Evolutionary conservation across 1,284 basidiomycete genomes (phyloP), one percentile per base, ranked within the genome.

Genomic region (Cryptococcus sp.): DNA sequence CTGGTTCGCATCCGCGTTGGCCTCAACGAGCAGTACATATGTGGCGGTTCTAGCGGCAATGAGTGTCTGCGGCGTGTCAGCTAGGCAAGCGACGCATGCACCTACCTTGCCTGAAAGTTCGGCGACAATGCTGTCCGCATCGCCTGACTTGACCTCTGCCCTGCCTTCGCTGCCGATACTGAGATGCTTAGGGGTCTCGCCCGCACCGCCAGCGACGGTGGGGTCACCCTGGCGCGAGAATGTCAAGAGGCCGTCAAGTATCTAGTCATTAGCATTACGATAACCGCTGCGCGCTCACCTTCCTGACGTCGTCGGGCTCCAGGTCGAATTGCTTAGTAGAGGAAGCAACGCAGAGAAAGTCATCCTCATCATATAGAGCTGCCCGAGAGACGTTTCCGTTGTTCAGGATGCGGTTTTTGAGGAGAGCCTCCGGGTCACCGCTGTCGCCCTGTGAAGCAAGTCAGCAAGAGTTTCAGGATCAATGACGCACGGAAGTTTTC

Each of bases 231-330:
- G 52, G 37, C 67, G 56, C n/a, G 65, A 40, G 41, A 49, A 66
- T 15, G 67, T 68, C 23, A 68, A 50, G 15, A 68, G 53, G n/a
- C 65, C 67, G 47, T 68, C 65, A 41, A 66, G 59, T 46, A 68
- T 63, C 66, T 68, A 45, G 11, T 23, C 20, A 15, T 23, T 8
- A 23, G 19, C n/a, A 11, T 5, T 44, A 7, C 13, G 8, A 8
- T 13, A 44, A 19, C 41, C 7, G 13, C 11, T 19, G 19, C 10
- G 34, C 17, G 22, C 63, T 53, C 48, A 67, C 67, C 62, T 69
- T 69, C 41, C 67, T 38, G 19, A 69, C 62, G 40, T 67, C 61
- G 22, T 67, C 63, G 1, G 67, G 60, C 52, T 58, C 54, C 20
- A 69, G 38, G 44, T 69, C 46, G 49, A 69, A 67, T 48, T 53